Conservation (phyloP, 331 rosid species). For the Erythrophleum ivorense region DNA sequence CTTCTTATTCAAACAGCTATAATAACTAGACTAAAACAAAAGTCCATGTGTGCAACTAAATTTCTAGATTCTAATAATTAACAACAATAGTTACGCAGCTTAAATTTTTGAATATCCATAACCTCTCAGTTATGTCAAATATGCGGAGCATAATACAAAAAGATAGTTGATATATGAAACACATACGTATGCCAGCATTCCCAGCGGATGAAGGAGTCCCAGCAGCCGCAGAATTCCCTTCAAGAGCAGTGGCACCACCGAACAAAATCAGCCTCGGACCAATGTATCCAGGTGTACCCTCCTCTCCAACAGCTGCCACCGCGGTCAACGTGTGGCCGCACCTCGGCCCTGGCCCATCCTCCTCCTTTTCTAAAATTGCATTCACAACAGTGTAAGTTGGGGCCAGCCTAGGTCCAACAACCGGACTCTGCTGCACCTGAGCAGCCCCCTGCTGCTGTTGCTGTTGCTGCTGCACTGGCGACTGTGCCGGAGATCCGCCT, state of each 20-base stretch:
- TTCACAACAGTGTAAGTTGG: conserved; percentile 86
- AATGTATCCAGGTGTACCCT: conserved; percentile 82
- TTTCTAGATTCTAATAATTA: not conserved
- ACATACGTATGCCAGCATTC: conserved; percentile 98
- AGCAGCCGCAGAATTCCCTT: conserved; percentile 93
- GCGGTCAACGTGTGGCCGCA: conserved; percentile 99
- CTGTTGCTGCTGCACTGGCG: conserved; percentile 41
- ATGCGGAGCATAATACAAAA: not conserved
- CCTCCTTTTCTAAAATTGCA: conserved; percentile 88
- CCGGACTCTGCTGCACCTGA: conserved; percentile 75
- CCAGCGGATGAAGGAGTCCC: conserved; percentile 99
- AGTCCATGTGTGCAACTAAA: conserved; percentile 22
- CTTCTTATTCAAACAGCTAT: conserved; percentile 30
- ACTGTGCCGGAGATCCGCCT: conserved; percentile 57
- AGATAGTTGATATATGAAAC: conserved; percentile 8
- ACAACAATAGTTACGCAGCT: not conserved
- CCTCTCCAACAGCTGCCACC: conserved; percentile 98
- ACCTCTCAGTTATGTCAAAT: not conserved
- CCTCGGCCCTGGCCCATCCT: conserved; percentile 98
- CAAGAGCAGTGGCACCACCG: conserved; percentile 99
- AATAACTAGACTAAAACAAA: conserved; percentile 27
- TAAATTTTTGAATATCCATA: not conserved
- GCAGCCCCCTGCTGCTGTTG: conserved; percentile 52
- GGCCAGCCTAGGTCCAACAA: conserved; percentile 91
- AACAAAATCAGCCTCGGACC: conserved; percentile 92